Percentiles rank a stretch among this genome's conserved stretches.
These are phyloP conservation scores for Alternaria arborescens DNA, from an alignment of 2,329 filamentous ascomycete genomes.

Conservation along the genomic window DNA sequence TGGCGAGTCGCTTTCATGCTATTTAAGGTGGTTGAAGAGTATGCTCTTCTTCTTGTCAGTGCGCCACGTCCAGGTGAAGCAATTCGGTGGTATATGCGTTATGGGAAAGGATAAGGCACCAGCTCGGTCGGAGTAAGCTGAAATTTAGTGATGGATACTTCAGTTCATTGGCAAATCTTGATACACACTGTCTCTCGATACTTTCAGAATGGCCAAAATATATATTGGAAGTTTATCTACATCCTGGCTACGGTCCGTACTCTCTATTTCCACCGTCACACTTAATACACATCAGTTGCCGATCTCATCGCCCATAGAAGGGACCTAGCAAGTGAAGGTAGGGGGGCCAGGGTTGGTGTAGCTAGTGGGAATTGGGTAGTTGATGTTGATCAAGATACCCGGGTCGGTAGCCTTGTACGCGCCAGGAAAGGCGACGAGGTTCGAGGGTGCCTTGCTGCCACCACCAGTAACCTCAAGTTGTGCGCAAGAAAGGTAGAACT, in stretches of 20 bases:
- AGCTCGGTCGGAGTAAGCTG: neutral
- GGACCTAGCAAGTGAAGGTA: constrained; percentile 12
- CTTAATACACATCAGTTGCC: neutral
- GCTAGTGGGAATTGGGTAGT: constrained; percentile 25
- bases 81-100: neutral
- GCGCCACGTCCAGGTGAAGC: neutral
- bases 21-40: constrained; percentile 1
- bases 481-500: constrained; percentile 58
- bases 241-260: neutral
- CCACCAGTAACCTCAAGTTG: constrained; percentile 54
- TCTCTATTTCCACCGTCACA: neutral
- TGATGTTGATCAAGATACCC: constrained; percentile 47
- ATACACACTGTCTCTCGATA: neutral
- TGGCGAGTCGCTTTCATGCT: constrained; percentile 31
- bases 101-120: neutral
- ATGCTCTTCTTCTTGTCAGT: neutral
- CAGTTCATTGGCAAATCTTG: fast-evolving
- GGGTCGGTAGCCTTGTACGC: constrained; percentile 39
- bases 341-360: constrained; percentile 13
- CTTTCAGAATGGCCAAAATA: neutral
- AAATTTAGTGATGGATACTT: neutral
- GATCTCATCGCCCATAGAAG: neutral
- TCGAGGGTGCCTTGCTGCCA: constrained; percentile 46
- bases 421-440: constrained; percentile 53
- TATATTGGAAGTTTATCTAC: neutral